These are phyloP conservation scores for Austropuccinia psidii DNA, from an alignment of 1,284 basidiomycete genomes.

Conservation along the genomic window DNA sequence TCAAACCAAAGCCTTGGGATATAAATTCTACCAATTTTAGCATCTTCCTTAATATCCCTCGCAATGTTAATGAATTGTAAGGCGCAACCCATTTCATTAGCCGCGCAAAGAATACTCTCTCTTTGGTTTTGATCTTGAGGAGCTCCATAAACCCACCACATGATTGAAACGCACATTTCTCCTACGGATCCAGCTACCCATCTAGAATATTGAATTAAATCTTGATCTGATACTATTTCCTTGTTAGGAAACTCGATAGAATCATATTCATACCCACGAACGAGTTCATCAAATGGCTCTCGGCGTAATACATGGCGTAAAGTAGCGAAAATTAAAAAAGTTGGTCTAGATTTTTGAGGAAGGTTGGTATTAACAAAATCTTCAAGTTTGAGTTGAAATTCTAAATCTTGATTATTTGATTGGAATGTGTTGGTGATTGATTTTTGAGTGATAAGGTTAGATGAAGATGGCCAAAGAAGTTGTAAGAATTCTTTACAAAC, in stretches of 20 bases:
- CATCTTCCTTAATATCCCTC: slow-evolving; percentile 49
- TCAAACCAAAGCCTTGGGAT: slow-evolving; percentile 47
- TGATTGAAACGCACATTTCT: slow-evolving; percentile 49
- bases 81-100: slow-evolving; percentile 49
- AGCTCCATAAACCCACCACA: slow-evolving; percentile 46
- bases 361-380: slow-evolving; percentile 38
- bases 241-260: slow-evolving; percentile 41
- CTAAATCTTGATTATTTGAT: not conserved
- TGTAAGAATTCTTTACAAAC: slow-evolving; percentile 39
- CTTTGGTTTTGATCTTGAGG: slow-evolving; percentile 32
- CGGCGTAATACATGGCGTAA: slow-evolving; percentile 47
- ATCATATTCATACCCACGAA: slow-evolving; percentile 49
- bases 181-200: slow-evolving; percentile 51
- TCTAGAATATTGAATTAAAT: slow-evolving; percentile 50
- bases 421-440: not conserved
- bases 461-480: slow-evolving; percentile 35
- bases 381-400: slow-evolving; percentile 38
- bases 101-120: slow-evolving; percentile 39
- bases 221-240: slow-evolving; percentile 46
- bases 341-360: slow-evolving; percentile 40
- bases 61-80: slow-evolving; percentile 51
- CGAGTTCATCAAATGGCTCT: slow-evolving; percentile 49
- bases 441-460: not conserved
- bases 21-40: slow-evolving; percentile 48
- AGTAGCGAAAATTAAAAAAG: slow-evolving; percentile 48